Evolutionary conservation across 768 basidiomycete genomes (phyloP), one percentile per base, ranked within the genome.

Genomic region (Rhodotorula diobovata): DNA sequence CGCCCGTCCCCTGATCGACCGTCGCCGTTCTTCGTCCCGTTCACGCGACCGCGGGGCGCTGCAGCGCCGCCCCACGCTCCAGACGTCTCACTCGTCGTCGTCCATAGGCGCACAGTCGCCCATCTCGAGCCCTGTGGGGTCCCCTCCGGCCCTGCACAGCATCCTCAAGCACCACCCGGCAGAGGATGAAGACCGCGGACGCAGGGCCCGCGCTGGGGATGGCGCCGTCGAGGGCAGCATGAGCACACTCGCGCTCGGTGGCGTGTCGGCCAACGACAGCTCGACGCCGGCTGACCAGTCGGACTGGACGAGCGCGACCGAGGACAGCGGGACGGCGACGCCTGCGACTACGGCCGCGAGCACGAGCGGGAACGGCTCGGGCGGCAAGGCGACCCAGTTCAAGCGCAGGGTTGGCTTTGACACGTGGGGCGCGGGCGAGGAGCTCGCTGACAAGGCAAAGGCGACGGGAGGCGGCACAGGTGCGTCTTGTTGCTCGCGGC

Each of bases 401-500:
- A 72, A 78, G 61, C 71, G 80, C 55, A 80, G 81, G 70, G 81
- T 81, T 23, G 81, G 80, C 23, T 82, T 82, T 62, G 80, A 82
- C 60, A 80, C 81, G n/a, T 81, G 81, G 70, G 80, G 79, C 0
- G 66, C 71, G 39, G 78, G 79, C 39, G 77, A 75, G 18, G 79
- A 80, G 23, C 75, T 76, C 21, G 78, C 71, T 37, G 68, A 59
- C 0, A 66, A 53, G 39, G 50, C 66, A 15, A 69, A 61, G 25
- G 53, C 56, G 5, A 75, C 74, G 3, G 74, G 74, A 2, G 74
- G 74, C 28, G 74, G 74, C 11, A 75, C 74, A 0, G 72, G 72
- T 73, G 45, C 61, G 72, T 59, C 10, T 5, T 4, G 18, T 18
- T 41, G 21, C 2, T 25, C 50, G 28, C 14, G 9, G 50, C 8